Evolutionary conservation across 768 basidiomycete genomes (phyloP).

Genomic region (Collybia mongolica): DNA sequence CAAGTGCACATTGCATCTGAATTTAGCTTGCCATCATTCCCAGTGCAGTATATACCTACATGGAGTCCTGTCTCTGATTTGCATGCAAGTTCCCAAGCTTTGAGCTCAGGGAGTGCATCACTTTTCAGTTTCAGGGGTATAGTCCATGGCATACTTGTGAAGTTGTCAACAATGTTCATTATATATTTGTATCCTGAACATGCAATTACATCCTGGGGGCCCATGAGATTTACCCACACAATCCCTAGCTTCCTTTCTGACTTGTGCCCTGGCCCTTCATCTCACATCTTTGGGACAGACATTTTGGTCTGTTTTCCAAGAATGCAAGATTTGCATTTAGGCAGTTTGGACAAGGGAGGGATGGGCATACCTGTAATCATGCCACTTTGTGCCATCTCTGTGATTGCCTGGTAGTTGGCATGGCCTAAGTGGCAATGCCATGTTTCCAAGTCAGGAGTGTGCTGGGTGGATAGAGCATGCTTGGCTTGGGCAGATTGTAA

Average conservation of each 20-base stretch:
- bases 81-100: background rate
- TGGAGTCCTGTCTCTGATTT: slow-evolving; percentile 3
- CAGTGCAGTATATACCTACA: slow-evolving; percentile 11
- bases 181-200: background rate
- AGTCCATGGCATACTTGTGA: background rate
- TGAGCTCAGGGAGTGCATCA: background rate
- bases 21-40: slow-evolving; percentile 19
- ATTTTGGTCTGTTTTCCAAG: slow-evolving; percentile 17
- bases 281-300: background rate
- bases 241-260: too few species aligned
- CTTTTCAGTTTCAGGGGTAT: background rate
- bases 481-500: slow-evolving; percentile 6
- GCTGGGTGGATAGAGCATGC: slow-evolving; percentile 11
- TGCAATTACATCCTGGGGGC: too few species aligned
- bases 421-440: slow-evolving; percentile 21
- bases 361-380: slow-evolving; percentile 19
- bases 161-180: slow-evolving; percentile 11
- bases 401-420: background rate
- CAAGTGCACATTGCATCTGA: slow-evolving; percentile 17
- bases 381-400: too few species aligned
- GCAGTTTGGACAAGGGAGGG: slow-evolving; percentile 15
- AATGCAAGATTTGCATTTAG: slow-evolving; percentile 31
- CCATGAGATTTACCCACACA: too few species aligned
- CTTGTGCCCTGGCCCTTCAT: too few species aligned
- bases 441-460: slow-evolving; percentile 13